phyloP scores from a whole-genome alignment of 1,284 basidiomycete genomes.

The Stereum hirsutum region DNA sequence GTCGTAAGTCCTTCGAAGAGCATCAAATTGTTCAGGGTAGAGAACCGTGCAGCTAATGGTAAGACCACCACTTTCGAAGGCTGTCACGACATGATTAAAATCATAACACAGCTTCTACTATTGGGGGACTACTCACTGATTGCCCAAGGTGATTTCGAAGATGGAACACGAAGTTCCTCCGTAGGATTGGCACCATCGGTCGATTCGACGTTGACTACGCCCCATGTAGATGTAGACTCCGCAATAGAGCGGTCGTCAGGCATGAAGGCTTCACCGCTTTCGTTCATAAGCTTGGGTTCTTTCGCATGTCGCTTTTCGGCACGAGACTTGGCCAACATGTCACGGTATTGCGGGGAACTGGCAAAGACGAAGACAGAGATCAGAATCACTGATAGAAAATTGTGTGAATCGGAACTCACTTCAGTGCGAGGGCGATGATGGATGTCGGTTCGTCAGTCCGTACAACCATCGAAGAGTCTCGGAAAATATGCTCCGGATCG shows the following conservation, averaged over 20 bases:
- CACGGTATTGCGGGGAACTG: slow-evolving; percentile 86
- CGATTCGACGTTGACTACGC: slow-evolving; percentile 73
- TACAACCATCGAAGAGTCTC: slow-evolving; percentile 92
- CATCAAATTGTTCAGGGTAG: slow-evolving; percentile 97
- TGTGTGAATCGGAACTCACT: slow-evolving; percentile 52
- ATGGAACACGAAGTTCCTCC: slow-evolving; percentile 68
- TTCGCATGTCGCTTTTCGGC: slow-evolving; percentile 62
- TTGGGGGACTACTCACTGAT: slow-evolving; percentile 42
- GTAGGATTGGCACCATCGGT: slow-evolving; percentile 58
- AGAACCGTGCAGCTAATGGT: slow-evolving; percentile 95
- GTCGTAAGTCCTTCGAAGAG: slow-evolving; percentile 84
- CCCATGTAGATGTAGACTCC: slow-evolving; percentile 79
- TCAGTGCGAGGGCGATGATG: slow-evolving; percentile 92
- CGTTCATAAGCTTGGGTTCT: slow-evolving; percentile 58
- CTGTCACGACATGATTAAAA: slow-evolving; percentile 27
- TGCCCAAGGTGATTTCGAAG: slow-evolving; percentile 71
- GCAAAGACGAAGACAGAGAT: background rate
- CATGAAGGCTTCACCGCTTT: slow-evolving; percentile 75
- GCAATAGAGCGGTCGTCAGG: slow-evolving; percentile 75
- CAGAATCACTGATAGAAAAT: slow-evolving; percentile 6
- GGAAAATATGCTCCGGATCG: slow-evolving; percentile 88
- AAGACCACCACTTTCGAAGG: slow-evolving; percentile 84
- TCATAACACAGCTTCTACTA: slow-evolving; percentile 8
- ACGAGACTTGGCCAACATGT: slow-evolving; percentile 71
- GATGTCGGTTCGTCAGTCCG: slow-evolving; percentile 97